Percentiles rank a stretch among this genome's conserved stretches.
Evolutionary conservation across 164 flowering plant genomes (phyloP).

Genomic region (Vitis vinifera): ASM3070453v1 NC_081812.1:9684501-9685000

Average conservation of each 20-base stretch:
- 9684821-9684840: not conserved
- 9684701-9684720: too few relatives aligned
- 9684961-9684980: slow-evolving; percentile 3
- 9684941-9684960: too few relatives aligned
- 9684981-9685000: slow-evolving; percentile 20
- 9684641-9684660: not conserved
- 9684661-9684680: slow-evolving; percentile 3
- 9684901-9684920: slow-evolving; percentile 13
- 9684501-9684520: too few relatives aligned
- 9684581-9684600: slow-evolving; percentile 1
- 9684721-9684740: too few relatives aligned
- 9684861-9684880: slow-evolving; percentile 9
- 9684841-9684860: slow-evolving; percentile 18
- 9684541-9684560: too few relatives aligned
- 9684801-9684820: too few relatives aligned
- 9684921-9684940: not conserved
- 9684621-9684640: too few relatives aligned
- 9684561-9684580: not conserved
- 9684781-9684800: too few relatives aligned
- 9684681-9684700: not conserved
- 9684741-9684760: not conserved
- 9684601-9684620: not conserved
- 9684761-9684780: slow-evolving; percentile 4
- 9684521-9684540: too few relatives aligned
- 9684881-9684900: slow-evolving; percentile 16